These are phyloP conservation scores for Hippophae rhamnoides DNA, from an alignment of 306 rosid species.

Conservation along the genomic window DNA sequence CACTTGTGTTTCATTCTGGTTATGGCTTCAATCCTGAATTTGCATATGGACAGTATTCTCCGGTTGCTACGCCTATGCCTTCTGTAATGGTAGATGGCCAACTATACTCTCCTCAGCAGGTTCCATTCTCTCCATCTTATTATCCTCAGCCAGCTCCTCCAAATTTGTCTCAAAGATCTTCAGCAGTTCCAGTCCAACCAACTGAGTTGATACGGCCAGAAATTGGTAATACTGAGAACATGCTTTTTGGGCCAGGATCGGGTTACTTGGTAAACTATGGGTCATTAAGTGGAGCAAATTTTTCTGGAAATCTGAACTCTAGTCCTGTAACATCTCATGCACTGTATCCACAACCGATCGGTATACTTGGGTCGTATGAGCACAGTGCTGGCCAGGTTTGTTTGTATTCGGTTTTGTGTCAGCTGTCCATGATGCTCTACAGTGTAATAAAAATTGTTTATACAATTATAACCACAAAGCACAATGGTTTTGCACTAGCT, in stretches of 20 bases:
- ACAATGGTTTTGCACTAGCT: too few relatives aligned
- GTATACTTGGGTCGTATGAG: conserved; percentile 47
- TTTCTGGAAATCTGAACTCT: conserved; percentile 32
- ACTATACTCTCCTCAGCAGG: conserved; percentile 44
- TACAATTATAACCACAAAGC: too few relatives aligned
- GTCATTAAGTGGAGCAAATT: conserved; percentile 35
- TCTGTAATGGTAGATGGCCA: conserved; percentile 50
- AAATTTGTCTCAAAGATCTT: conserved; percentile 38
- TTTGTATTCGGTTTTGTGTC: background rate
- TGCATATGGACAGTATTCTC: conserved; percentile 53
- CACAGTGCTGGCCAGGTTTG: conserved; percentile 44
- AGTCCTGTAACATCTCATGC: conserved; percentile 34
- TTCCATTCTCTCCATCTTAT: conserved; percentile 47
- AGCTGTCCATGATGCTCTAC: too few relatives aligned
- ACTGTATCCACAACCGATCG: conserved; percentile 48
- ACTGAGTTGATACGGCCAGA: conserved; percentile 39
- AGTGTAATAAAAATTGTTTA: too few relatives aligned
- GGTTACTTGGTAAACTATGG: conserved; percentile 39
- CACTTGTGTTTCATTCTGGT: conserved; percentile 45
- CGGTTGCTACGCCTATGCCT: conserved; percentile 39
- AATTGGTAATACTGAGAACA: conserved; percentile 35
- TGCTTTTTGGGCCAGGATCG: conserved; percentile 47
- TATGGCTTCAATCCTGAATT: conserved; percentile 43
- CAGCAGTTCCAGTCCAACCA: conserved; percentile 35
- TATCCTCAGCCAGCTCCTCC: conserved; percentile 38